phyloP scores from a whole-genome alignment of 805 yeast species.

The Cyberlindnera samutprakarnensis region DNA sequence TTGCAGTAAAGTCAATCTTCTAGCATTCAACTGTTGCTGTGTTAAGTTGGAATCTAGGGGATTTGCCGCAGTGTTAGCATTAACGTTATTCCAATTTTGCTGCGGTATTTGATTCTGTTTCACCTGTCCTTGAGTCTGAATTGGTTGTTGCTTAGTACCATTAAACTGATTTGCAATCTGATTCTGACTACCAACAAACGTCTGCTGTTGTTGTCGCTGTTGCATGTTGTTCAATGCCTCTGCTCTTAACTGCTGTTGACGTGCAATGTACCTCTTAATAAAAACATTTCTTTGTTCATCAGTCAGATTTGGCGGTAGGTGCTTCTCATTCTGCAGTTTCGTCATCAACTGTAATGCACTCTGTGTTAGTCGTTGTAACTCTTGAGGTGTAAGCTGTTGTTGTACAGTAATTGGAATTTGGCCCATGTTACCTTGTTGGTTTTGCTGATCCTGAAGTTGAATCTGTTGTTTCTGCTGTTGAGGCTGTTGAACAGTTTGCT shows the following conservation, averaged over 20 bases:
- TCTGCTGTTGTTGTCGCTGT: constrained; percentile 6
- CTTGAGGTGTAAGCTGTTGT: constrained; percentile 11
- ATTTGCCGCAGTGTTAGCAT: background rate
- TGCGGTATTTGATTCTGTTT: constrained; percentile 8
- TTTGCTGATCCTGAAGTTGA: constrained; percentile 17
- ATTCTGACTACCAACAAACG: constrained; percentile 1
- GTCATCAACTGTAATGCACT: constrained; percentile 18
- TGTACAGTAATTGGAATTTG: constrained; percentile 17
- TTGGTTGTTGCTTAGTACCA: constrained; percentile 9
- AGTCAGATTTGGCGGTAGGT: constrained; percentile 16
- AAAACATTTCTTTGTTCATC: constrained; percentile 20
- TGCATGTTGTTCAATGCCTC: constrained; percentile 5
- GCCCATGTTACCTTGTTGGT: constrained; percentile 1
- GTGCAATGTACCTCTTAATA: constrained; percentile 17
- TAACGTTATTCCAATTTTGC: constrained; percentile 7
- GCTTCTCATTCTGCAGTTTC: constrained; percentile 19
- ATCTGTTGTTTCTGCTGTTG: constrained; percentile 25
- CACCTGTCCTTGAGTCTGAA: constrained; percentile 12
- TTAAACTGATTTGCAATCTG: background rate
- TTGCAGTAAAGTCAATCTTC: constrained; percentile 8
- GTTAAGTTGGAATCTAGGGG: background rate
- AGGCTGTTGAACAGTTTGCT: constrained; percentile 11
- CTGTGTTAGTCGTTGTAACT: constrained; percentile 16
- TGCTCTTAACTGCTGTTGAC: constrained; percentile 19
- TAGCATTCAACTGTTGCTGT: constrained; percentile 4